These are phyloP conservation scores for Prunus armeniaca DNA, from an alignment of 306 rosid genomes.

Conservation along the genomic window DNA sequence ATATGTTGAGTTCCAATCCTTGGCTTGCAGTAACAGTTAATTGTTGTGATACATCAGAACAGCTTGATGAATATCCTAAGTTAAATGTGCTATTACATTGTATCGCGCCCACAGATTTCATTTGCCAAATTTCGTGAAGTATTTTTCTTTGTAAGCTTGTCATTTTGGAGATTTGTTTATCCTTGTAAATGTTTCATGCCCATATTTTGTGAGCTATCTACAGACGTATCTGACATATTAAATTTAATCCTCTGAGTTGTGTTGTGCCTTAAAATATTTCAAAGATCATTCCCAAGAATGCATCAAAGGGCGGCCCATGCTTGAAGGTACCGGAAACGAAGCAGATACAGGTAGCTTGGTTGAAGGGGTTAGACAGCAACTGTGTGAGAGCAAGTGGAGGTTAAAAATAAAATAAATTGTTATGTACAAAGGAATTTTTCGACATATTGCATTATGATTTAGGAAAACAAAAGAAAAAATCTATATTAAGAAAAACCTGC, in stretches of 20 bases:
- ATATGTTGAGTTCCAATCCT: neutral
- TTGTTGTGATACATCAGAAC: neutral
- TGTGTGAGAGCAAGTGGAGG: neutral
- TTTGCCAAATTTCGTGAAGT: neutral
- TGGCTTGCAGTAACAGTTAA: neutral
- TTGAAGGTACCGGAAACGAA: neutral
- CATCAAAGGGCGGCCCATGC: conserved; percentile 7
- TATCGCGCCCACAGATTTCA: neutral
- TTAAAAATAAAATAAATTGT: neutral
- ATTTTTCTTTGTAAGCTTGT: neutral
- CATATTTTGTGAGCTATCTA: too few relatives aligned
- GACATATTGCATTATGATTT: neutral
- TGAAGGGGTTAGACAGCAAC: neutral
- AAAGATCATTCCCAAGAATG: conserved; percentile 35
- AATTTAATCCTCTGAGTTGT: conserved; percentile 1
- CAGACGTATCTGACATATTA: neutral
- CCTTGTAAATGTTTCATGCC: neutral
- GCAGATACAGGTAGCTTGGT: neutral
- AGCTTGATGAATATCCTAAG: too few relatives aligned
- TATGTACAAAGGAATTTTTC: neutral
- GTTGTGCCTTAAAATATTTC: neutral
- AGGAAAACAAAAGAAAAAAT: too few relatives aligned
- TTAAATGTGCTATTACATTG: neutral
- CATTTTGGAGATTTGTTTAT: neutral
- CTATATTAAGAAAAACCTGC: too few relatives aligned